phyloP scores from a whole-genome alignment of 352 stramenopile species.

The Pythium monospermum region DNA sequence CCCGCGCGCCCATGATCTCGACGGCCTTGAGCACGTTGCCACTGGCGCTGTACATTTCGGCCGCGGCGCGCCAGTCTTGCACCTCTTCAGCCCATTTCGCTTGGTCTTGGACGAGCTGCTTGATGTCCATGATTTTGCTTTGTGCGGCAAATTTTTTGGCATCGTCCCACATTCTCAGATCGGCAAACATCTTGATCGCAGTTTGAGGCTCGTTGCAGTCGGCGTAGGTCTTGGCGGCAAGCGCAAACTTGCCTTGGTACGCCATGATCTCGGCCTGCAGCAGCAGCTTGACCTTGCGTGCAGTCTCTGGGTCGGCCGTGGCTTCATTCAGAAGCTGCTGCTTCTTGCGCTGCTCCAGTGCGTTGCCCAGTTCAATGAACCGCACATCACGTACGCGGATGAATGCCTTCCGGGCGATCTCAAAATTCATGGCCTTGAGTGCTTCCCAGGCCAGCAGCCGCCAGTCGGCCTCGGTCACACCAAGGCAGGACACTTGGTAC shows the following conservation, averaged over 20 bases:
- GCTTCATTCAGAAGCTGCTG: constrained; percentile 41
- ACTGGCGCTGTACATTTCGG: constrained; percentile 89
- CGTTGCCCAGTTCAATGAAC: constrained; percentile 89
- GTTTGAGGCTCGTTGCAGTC: constrained; percentile 74
- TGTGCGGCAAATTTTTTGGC: constrained; percentile 88
- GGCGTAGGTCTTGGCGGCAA: constrained; percentile 87
- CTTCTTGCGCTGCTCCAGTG: constrained; percentile 73
- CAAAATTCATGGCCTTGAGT: constrained; percentile 81
- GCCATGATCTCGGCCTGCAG: constrained; percentile 90
- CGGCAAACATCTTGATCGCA: constrained; percentile 92
- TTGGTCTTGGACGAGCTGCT: constrained; percentile 87
- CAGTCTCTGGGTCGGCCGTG: constrained; percentile 25
- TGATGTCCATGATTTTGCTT: constrained; percentile 76
- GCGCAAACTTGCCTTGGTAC: constrained; percentile 88
- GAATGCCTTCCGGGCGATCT: constrained; percentile 83
- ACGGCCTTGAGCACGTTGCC: constrained; percentile 79
- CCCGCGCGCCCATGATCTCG: constrained; percentile 82
- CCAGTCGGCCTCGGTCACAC: constrained; percentile 93
- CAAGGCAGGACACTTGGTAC: constrained; percentile 89
- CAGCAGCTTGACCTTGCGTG: constrained; percentile 57
- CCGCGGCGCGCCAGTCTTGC: constrained; percentile 87
- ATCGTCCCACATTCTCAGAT: constrained; percentile 92
- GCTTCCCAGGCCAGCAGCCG: constrained; percentile 80
- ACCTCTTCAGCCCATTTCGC: constrained; percentile 92
- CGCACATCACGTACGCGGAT: constrained; percentile 88